A percentile compares a stretch with the other conserved stretches of the same genome.
phyloP scores from a whole-genome alignment of 305 asterid genomes.

The Fraxinus latifolia region DNA sequence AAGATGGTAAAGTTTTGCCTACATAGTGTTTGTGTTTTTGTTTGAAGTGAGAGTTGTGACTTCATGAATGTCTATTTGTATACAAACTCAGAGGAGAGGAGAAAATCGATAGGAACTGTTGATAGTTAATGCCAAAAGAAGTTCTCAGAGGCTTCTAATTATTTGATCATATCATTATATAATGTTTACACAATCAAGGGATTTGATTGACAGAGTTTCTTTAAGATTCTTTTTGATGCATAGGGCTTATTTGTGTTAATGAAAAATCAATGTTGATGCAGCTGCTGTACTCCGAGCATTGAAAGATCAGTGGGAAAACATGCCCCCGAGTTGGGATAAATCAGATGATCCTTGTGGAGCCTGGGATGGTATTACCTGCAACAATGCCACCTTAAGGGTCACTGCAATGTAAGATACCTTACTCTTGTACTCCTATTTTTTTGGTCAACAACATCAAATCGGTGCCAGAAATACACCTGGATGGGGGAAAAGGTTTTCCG shows the following conservation, averaged over 20 bases:
- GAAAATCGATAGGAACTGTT: neutral
- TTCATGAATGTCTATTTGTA: neutral
- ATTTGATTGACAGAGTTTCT: neutral
- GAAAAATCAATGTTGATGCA: conserved; percentile 28
- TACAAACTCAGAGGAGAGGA: neutral
- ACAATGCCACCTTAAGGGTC: conserved; percentile 67
- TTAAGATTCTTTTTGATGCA: neutral
- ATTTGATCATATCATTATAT: neutral
- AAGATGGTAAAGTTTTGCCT: conserved; percentile 46
- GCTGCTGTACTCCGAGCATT: conserved; percentile 72
- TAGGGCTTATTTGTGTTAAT: neutral
- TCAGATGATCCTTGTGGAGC: conserved; percentile 78
- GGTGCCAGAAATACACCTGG: neutral
- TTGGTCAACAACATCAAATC: neutral
- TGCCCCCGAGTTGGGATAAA: conserved; percentile 74
- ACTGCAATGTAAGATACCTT: conserved; percentile 56
- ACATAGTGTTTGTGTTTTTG: neutral
- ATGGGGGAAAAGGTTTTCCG: neutral
- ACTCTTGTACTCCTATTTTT: neutral
- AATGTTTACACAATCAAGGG: neutral
- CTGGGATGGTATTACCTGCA: conserved; percentile 90
- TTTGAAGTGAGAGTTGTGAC: neutral
- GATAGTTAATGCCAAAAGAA: neutral
- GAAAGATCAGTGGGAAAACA: conserved; percentile 73
- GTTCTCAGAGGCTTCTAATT: neutral